phyloP scores from a whole-genome alignment of 805 yeast species.

The Pichia kluyveri region DNA sequence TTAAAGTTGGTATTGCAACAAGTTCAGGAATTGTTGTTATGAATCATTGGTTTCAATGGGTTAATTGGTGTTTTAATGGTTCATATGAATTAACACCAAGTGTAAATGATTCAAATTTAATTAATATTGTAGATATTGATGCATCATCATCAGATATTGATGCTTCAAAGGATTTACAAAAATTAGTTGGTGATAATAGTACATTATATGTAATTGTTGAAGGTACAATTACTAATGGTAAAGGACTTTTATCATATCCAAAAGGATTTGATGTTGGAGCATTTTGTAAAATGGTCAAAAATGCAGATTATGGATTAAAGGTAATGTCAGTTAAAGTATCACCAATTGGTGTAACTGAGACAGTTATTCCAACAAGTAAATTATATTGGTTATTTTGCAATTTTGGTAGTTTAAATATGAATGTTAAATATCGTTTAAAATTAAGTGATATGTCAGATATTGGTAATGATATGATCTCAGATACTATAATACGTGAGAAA shows the following conservation, averaged over 20 bases:
- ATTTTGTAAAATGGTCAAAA: slow-evolving; percentile 5
- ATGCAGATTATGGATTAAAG: slow-evolving; percentile 17
- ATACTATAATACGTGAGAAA: slow-evolving; percentile 14
- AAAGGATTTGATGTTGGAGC: slow-evolving; percentile 14
- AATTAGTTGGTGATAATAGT: slow-evolving; percentile 16
- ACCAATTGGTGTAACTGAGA: slow-evolving; percentile 30
- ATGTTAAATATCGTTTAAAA: slow-evolving; percentile 16
- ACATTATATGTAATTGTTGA: slow-evolving; percentile 54
- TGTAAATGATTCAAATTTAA: not conserved
- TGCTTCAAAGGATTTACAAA: not conserved
- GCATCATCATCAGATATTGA: slow-evolving; percentile 7
- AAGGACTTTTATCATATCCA: slow-evolving; percentile 56
- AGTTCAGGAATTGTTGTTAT: slow-evolving; percentile 8
- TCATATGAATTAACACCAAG: slow-evolving; percentile 1
- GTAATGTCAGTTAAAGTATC: slow-evolving; percentile 28
- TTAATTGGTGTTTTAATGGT: slow-evolving; percentile 10
- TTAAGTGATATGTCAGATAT: slow-evolving; percentile 12
- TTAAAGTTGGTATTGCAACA: slow-evolving; percentile 15
- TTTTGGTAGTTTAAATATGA: slow-evolving; percentile 10
- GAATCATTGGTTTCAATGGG: slow-evolving; percentile 1
- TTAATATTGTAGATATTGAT: slow-evolving; percentile 5
- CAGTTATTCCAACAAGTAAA: slow-evolving; percentile 20
- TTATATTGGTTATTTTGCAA: slow-evolving; percentile 8
- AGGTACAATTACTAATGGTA: slow-evolving; percentile 82
- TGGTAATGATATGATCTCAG: slow-evolving; percentile 1